Evolutionary conservation across 345 rosid genomes (phyloP), one percentile per base, ranked within the genome.

Genomic region (Aurinia saxatilis): DNA sequence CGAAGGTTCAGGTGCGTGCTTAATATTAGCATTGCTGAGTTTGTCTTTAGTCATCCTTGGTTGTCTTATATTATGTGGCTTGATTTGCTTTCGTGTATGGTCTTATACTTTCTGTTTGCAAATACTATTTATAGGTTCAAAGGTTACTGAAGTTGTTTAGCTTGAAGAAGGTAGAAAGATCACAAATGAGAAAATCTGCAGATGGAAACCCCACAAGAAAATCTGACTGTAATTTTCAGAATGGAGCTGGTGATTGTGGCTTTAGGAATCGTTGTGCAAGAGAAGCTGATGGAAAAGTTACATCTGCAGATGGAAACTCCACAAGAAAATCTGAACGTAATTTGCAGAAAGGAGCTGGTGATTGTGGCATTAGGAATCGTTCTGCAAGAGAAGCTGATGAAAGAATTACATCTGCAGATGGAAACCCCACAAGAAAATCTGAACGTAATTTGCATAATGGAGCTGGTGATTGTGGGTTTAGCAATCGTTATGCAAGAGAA

Each of bases 1-100:
- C 91, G 0, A 63, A 75, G 50, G 63, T 48, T 67, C 91, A 86
- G 93, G 96, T 86, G 27, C 79, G 25, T 74, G 60, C 45, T 56
- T 46, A 10, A n/a, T 52, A 35, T 30, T 10, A 37, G 31, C 50
- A 15, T 35, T 31, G 36, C 10, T 51, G 25, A 15, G 35, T 23
- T 3, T 49, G 66, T 50, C 48, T 35, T 48, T 48, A 23, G 3
- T 44, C 16, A 3, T 45, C 40, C 36, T 10, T 44, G 47, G 45
- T 17, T 18, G 34, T 27, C 19, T 7, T 21, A 8, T 42, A 11
- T n/a, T 13, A 40, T n/a, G 21, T 39, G 1, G 33, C 7, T 48
- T 38, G 5, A 42, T 50, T 63, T 36, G 30, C 50, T 11, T 16
- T 33, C 30, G 2, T 19, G 0, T 42, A 47, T 60, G 29, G 17